phyloP scores from a whole-genome alignment of 1,284 basidiomycete genomes.

The Ceratobasidium sp. region DNA sequence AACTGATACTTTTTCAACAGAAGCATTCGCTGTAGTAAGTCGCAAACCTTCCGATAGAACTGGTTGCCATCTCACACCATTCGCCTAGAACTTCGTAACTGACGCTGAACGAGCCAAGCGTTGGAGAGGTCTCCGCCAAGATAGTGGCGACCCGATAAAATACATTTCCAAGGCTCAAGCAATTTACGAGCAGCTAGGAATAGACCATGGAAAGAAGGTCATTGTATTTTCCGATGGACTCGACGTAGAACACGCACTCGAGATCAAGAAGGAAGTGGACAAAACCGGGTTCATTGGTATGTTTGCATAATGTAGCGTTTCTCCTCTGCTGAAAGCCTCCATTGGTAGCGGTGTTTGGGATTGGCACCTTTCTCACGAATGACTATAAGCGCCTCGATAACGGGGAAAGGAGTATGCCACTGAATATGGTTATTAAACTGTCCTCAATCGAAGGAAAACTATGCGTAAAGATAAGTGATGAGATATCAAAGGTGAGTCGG shows the following conservation, averaged over 20 bases:
- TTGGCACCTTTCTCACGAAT: slow-evolving; percentile 91
- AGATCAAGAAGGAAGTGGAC: slow-evolving; percentile 74
- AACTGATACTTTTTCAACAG: slow-evolving; percentile 92
- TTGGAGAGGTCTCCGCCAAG: slow-evolving; percentile 90
- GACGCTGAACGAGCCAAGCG: slow-evolving; percentile 69
- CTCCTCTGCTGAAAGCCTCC: background rate
- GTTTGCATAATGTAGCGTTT: background rate
- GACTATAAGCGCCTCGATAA: slow-evolving; percentile 76
- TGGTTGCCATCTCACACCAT: background rate
- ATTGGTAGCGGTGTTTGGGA: slow-evolving; percentile 77
- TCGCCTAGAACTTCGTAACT: slow-evolving; percentile 59
- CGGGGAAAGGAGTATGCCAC: slow-evolving; percentile 75
- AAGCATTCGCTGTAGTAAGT: slow-evolving; percentile 79
- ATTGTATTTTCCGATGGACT: slow-evolving; percentile 88
- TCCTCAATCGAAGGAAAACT: slow-evolving; percentile 74
- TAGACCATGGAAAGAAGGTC: slow-evolving; percentile 72
- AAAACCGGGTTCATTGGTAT: slow-evolving; percentile 77
- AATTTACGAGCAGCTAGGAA: slow-evolving; percentile 73
- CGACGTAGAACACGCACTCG: slow-evolving; percentile 74
- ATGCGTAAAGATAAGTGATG: slow-evolving; percentile 94
- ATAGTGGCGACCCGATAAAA: slow-evolving; percentile 85
- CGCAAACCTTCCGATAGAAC: background rate
- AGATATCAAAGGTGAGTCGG: slow-evolving; percentile 79
- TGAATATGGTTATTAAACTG: slow-evolving; percentile 96
- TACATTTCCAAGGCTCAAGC: slow-evolving; percentile 79